A percentile compares a stretch with the other conserved stretches of the same genome.
phyloP scores from a whole-genome alignment of 1,284 basidiomycete species.

The Microstroma glucosiphilum region DNA sequence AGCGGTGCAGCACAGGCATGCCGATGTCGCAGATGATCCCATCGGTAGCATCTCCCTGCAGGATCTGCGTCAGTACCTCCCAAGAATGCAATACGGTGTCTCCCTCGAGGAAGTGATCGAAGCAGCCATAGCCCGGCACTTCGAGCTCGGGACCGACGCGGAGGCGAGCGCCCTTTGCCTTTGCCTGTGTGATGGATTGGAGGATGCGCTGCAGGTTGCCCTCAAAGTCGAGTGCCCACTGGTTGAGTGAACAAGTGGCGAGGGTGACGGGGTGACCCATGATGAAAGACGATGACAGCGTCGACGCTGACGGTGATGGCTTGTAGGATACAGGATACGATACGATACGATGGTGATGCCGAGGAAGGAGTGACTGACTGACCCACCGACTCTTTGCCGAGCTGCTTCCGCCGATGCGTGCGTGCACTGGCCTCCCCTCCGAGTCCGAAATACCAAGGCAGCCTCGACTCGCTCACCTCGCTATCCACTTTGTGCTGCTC shows the following conservation, averaged over 20 bases:
- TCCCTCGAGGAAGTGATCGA: slow-evolving; percentile 43
- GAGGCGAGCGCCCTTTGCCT: slow-evolving; percentile 77
- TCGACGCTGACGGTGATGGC: background rate
- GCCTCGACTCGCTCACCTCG: too few relatives aligned
- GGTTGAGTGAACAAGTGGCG: slow-evolving; percentile 73
- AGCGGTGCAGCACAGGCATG: slow-evolving; percentile 82
- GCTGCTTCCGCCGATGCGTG: too few relatives aligned
- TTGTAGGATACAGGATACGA: too few relatives aligned
- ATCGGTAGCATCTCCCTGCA: slow-evolving; percentile 30
- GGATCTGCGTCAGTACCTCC: slow-evolving; percentile 44
- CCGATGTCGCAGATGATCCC: slow-evolving; percentile 48
- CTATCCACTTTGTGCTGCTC: too few relatives aligned
- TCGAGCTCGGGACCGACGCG: slow-evolving; percentile 99
- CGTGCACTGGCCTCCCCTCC: too few relatives aligned
- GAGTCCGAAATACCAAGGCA: too few relatives aligned
- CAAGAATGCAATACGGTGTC: slow-evolving; percentile 46
- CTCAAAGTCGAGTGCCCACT: slow-evolving; percentile 92
- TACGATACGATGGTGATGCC: too few relatives aligned
- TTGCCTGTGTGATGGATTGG: slow-evolving; percentile 78
- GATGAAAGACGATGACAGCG: background rate
- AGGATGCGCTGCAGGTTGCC: slow-evolving; percentile 77
- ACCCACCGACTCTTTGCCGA: too few relatives aligned
- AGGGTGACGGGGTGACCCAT: slow-evolving; percentile 21
- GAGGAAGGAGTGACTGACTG: too few relatives aligned
- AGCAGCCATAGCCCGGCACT: slow-evolving; percentile 60